phyloP scores from a whole-genome alignment of 345 rosid genomes.

The Corchorus olitorius region DNA sequence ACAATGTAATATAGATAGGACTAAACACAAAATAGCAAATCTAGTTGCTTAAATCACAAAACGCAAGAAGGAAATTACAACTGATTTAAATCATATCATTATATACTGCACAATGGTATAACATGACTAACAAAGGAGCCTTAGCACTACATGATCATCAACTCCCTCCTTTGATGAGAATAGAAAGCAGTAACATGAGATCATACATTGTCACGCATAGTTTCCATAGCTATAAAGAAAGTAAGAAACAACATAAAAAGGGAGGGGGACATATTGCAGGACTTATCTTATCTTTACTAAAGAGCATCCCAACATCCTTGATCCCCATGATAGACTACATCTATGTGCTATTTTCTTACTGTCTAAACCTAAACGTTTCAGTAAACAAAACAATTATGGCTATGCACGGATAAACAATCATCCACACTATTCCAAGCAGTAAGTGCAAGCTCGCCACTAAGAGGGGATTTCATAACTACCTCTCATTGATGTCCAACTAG shows the following conservation, averaged over 20 bases:
- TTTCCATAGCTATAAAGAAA: not conserved
- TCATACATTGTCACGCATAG: not conserved
- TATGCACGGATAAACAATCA: not conserved
- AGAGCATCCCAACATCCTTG: conserved; percentile 2
- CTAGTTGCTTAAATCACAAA: not conserved
- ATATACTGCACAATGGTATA: not conserved
- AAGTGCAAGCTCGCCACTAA: not conserved
- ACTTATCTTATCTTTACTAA: not conserved
- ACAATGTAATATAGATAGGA: not conserved
- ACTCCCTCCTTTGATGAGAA: not conserved
- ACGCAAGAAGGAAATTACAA: not conserved
- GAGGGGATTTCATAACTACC: not conserved
- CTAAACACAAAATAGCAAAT: not conserved
- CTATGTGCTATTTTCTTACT: not conserved
- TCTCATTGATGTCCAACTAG: not conserved
- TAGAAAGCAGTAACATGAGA: not conserved
- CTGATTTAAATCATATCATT: not conserved
- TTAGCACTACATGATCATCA: not conserved
- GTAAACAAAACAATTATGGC: not conserved
- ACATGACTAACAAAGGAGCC: not conserved
- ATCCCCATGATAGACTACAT: not conserved
- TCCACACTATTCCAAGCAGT: not conserved
- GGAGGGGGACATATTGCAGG: not conserved
- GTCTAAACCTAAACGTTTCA: not conserved
- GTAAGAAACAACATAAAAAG: not conserved